These are phyloP conservation scores for Monascus ruber DNA, from an alignment of 2,329 filamentous ascomycete genomes.

Conservation along the genomic window DNA sequence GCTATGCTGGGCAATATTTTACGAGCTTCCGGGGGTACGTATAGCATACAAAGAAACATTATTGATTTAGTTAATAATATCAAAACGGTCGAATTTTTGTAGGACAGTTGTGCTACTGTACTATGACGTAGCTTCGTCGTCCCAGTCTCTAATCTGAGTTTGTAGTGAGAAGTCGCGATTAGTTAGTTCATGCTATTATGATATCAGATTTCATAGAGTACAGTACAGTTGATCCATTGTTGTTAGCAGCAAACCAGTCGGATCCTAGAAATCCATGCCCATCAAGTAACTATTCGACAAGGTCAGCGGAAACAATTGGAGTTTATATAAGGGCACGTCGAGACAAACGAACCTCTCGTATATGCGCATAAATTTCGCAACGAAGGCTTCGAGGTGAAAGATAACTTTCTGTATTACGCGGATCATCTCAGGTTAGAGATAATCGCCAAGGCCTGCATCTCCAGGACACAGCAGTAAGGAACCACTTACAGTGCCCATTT, in stretches of 20 bases:
- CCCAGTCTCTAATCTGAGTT: no score
- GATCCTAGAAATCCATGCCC: conserved; percentile 59
- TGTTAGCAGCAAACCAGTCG: conserved; percentile 14
- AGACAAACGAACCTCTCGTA: conserved; percentile 61
- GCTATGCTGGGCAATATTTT: neutral
- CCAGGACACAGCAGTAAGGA: neutral
- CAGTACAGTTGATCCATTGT: neutral
- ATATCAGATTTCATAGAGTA: neutral
- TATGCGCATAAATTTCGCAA: conserved; percentile 96
- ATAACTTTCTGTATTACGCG: conserved; percentile 60
- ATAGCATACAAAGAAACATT: no score
- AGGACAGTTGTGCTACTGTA: no score
- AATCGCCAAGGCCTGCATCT: neutral
- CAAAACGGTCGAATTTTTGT: no score
- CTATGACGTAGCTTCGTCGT: no score
- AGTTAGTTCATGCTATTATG: neutral
- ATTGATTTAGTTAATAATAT: no score
- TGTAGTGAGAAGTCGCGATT: no score
- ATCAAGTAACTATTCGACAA: conserved; percentile 43
- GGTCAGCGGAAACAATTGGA: conserved; percentile 22
- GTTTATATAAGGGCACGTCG: neutral
- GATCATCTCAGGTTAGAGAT: conserved; percentile 1
- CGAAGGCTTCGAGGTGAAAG: conserved; percentile 95
- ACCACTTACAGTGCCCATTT: conserved; percentile 55
- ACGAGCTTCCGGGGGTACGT: no score